These are phyloP conservation scores for Phytophthora pini DNA, from an alignment of 352 stramenopile genomes.

Conservation along the genomic window DNA sequence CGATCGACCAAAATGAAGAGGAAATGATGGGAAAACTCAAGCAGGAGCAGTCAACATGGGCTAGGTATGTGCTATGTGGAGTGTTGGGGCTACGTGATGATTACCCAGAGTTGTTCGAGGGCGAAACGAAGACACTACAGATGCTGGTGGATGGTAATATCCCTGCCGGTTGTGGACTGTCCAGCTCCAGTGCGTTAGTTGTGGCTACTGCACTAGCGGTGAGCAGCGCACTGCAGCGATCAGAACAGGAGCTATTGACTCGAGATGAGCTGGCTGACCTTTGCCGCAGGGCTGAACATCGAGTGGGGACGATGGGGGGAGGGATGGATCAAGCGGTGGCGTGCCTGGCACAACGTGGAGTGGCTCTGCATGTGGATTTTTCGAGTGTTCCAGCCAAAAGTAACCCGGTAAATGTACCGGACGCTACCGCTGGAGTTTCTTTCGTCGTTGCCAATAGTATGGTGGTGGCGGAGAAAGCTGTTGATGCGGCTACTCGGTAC, in stretches of 20 bases:
- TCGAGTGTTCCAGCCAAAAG: conserved; percentile 18
- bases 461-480: conserved; percentile 75
- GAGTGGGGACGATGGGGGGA: conserved; percentile 78
- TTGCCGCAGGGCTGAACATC: conserved; percentile 63
- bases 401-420: conserved; percentile 19
- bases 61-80: conserved; percentile 50
- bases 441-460: conserved; percentile 85
- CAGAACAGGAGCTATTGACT: conserved; percentile 18
- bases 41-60: conserved; percentile 28
- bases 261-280: conserved; percentile 58
- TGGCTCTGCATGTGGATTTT: conserved; percentile 75
- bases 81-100: conserved; percentile 30
- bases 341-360: conserved; percentile 55
- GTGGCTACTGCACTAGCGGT: conserved; percentile 67
- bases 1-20: conserved; percentile 7
- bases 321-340: conserved; percentile 87
- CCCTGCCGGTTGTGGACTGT: conserved; percentile 74
- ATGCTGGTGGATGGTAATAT: conserved; percentile 77
- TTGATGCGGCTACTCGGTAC: conserved; percentile 61
- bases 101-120: conserved; percentile 17
- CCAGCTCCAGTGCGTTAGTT: conserved; percentile 83
- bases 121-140: conserved; percentile 26
- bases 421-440: conserved; percentile 34
- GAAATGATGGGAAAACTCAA: conserved; percentile 14
- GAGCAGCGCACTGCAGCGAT: conserved; percentile 17